A percentile compares a stretch with the other conserved stretches of the same genome.
These are phyloP conservation scores for Ceratobasidium sp. DNA, from an alignment of 1,284 basidiomycete genomes.

Conservation along the genomic window DNA sequence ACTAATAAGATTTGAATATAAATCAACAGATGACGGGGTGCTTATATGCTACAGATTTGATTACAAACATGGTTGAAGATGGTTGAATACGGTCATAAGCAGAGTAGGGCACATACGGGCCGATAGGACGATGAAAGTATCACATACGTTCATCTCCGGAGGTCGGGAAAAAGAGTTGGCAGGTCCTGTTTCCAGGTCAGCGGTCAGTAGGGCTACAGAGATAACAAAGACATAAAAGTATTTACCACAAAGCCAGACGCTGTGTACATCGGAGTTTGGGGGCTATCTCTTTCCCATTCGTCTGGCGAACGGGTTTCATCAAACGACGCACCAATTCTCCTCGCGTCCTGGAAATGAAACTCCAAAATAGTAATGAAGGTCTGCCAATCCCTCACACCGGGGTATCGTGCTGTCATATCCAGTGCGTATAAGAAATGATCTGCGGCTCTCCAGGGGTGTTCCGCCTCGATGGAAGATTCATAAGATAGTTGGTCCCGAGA, in stretches of 20 bases:
- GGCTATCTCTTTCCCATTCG: background rate
- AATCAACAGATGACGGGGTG: no score
- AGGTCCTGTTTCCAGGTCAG: background rate
- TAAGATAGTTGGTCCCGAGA: background rate
- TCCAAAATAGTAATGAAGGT: background rate
- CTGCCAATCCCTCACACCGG: background rate
- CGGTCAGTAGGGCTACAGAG: background rate
- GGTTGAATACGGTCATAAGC: no score
- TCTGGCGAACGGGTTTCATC: background rate
- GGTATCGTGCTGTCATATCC: background rate
- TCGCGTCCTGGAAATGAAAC: background rate
- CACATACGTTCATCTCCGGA: no score
- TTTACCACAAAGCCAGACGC: conserved; percentile 6
- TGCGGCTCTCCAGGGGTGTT: background rate
- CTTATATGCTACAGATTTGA: no score
- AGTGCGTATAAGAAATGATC: conserved; percentile 27
- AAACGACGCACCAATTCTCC: background rate
- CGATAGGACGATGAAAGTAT: background rate
- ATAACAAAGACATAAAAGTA: background rate
- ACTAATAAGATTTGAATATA: no score
- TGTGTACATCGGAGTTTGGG: background rate
- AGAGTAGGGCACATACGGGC: background rate
- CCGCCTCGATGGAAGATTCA: conserved; percentile 10
- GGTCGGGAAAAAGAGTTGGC: background rate
- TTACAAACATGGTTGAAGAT: no score